Conservation (phyloP, 2,329 filamentous ascomycete genomes). For the Aschersonia sp. region DNA sequence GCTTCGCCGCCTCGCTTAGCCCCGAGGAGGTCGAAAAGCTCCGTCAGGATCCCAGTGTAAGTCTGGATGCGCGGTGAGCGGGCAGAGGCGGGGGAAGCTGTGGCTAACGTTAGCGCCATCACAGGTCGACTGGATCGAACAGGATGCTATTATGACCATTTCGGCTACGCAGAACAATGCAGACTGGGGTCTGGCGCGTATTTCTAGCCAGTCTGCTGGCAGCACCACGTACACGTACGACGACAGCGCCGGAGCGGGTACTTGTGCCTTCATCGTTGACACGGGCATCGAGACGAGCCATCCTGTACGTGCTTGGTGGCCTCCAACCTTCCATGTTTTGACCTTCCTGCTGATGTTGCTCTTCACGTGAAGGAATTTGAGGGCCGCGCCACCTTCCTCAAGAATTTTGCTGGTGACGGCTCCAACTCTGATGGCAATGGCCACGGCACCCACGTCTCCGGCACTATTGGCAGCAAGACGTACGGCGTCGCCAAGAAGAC, state of each 20-base stretch:
- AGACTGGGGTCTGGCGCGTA: constrained; percentile 25
- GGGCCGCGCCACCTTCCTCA: constrained; percentile 24
- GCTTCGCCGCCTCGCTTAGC: constrained; percentile 14
- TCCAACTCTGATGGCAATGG: constrained; percentile 25
- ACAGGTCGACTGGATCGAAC: constrained; percentile 22
- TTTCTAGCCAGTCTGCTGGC: constrained; percentile 17
- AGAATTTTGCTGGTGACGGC: constrained; percentile 20
- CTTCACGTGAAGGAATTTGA: constrained; percentile 19
- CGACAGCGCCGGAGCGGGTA: constrained; percentile 20
- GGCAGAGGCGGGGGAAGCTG: neutral
- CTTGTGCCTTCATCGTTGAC: constrained; percentile 30
- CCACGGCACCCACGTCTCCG: constrained; percentile 33
- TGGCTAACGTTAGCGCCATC: neutral
- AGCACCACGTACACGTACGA: constrained; percentile 21
- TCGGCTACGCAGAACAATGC: constrained; percentile 21
- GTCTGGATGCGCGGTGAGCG: neutral
- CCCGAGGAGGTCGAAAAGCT: constrained; percentile 12
- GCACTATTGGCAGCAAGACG: constrained; percentile 25
- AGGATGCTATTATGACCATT: constrained; percentile 36
- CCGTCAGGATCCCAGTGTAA: constrained; percentile 12
- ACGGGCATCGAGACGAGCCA: constrained; percentile 24
- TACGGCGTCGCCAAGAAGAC: constrained; percentile 33
- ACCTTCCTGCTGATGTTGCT: neutral
- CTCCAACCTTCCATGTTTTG: neutral
- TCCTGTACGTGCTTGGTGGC: constrained; percentile 12